Evolutionary conservation across 352 stramenopile genomes (phyloP), one percentile per base, ranked within the genome.

Genomic region (Phytopythium boreale): DNA sequence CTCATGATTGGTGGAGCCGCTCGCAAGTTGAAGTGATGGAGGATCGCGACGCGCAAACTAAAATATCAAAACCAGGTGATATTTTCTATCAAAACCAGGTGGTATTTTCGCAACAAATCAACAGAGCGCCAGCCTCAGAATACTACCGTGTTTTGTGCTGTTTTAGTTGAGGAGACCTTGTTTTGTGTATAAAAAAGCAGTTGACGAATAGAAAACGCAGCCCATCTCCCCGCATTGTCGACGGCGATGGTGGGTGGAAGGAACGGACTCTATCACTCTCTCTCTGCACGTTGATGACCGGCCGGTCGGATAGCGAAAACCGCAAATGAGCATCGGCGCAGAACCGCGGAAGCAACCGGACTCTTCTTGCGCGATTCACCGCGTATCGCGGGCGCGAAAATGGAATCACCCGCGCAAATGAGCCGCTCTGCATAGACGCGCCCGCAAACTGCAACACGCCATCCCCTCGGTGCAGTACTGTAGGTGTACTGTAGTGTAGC

Each of bases 281-380:
- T 34, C 46, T 55, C 12, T 36, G 20, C 49, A 22, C 17, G 17
- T 12, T 56, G 50, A 56, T 56, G 50, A 56, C 50, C 50, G 50
- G 49, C n/a, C 20, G 11, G 5, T 53, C 24, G 46, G 47, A 53
- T 53, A 53, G 44, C 47, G 47, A 53, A 31, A 20, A 6, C 12
- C 14, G 3, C 24, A n/a, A 36, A 56, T 22, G 26, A 36, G 14
- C 24, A 31, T 24, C 46, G 46, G 37, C 37, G 41, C 41, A 29
- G 46, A 52, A 50, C 20, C 44, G n/a, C n/a, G 44, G n/a, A 26
- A 26, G 44, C 44, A 37, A 56, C 50, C 27, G 50, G 50, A 56
- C 17, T 31, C 27, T 56, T 56, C 50, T 53, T 31, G 47, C n/a
- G 22, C 47, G 47, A 53, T 36, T 8, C 4, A 3, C 31, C 3